Percentiles rank a stretch among this genome's conserved stretches.
These are phyloP conservation scores for Hypoxylon cercidicola DNA, from an alignment of 495 filamentous ascomycete species.

Conservation along the genomic window DNA sequence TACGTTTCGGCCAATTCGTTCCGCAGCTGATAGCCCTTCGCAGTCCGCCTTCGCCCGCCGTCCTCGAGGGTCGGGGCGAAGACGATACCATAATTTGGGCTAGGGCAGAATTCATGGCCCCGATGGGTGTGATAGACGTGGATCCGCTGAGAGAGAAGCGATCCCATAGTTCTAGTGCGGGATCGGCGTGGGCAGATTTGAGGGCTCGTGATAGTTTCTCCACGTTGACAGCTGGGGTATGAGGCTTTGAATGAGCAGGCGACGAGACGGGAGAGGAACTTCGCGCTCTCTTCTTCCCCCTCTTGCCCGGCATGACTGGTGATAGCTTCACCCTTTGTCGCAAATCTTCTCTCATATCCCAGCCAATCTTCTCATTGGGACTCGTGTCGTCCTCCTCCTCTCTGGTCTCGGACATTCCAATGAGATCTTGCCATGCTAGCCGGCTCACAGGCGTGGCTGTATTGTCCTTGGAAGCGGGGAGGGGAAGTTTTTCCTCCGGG, in stretches of 20 bases:
- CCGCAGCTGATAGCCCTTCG: conserved; percentile 80
- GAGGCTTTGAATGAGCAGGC: conserved; percentile 54
- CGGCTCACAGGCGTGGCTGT: conserved; percentile 78
- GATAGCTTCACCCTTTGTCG: conserved; percentile 56
- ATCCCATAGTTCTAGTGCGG: conserved; percentile 87
- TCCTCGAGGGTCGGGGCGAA: conserved; percentile 70
- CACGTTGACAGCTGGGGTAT: conserved; percentile 52
- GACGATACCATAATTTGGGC: conserved; percentile 73
- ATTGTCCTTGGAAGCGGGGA: conserved; percentile 48
- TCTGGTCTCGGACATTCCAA: conserved; percentile 70
- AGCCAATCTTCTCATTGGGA: conserved; percentile 54
- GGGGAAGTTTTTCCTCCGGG: conserved; percentile 10
- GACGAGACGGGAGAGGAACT: conserved; percentile 86
- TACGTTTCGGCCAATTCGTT: conserved; percentile 71
- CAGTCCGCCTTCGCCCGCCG: conserved; percentile 60
- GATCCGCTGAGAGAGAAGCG: conserved; percentile 66
- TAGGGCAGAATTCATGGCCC: conserved; percentile 60
- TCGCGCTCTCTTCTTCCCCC: conserved; percentile 75
- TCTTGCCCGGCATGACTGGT: conserved; percentile 58
- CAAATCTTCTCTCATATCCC: conserved; percentile 50
- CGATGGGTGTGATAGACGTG: conserved; percentile 47
- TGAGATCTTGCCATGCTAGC: conserved; percentile 81
- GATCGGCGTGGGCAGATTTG: conserved; percentile 82
- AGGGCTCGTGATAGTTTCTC: conserved; percentile 66
- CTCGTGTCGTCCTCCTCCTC: conserved; percentile 56